Percentiles rank a stretch among this genome's conserved stretches.
These are phyloP conservation scores for Calonectria hongkongensis DNA, from an alignment of 2,329 filamentous ascomycete genomes.

Conservation along the genomic window DNA sequence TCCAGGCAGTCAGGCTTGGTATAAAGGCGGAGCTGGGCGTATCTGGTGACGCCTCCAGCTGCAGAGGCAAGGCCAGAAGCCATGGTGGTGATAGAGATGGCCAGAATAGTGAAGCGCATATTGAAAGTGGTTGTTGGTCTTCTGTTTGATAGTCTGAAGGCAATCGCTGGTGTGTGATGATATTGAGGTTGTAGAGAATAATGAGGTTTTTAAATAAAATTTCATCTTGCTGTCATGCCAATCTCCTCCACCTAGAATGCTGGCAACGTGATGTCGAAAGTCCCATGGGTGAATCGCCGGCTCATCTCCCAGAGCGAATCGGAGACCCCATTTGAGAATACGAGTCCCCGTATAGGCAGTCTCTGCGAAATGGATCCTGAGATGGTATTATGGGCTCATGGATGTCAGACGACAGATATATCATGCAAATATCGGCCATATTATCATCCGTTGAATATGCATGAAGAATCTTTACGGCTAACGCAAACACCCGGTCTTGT, in stretches of 20 bases:
- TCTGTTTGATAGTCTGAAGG: neutral
- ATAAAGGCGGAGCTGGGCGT: constrained; percentile 25
- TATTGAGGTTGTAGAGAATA: too few relatives aligned
- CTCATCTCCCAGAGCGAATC: neutral
- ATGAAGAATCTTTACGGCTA: too few relatives aligned
- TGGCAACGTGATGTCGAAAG: too few relatives aligned
- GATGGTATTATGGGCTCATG: neutral
- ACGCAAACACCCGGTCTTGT: too few relatives aligned
- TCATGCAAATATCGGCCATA: neutral
- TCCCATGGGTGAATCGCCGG: too few relatives aligned
- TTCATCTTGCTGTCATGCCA: too few relatives aligned
- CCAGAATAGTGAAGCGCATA: constrained; percentile 28
- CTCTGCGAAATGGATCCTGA: neutral
- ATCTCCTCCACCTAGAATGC: too few relatives aligned
- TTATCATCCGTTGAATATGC: neutral
- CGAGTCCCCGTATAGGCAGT: neutral
- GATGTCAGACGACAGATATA: neutral
- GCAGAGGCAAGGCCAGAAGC: neutral
- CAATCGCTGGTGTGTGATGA: neutral
- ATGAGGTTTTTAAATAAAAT: neutral
- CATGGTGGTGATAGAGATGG: neutral
- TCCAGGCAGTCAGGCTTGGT: constrained; percentile 23
- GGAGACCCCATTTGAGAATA: neutral
- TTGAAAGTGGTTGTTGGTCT: constrained; percentile 1
- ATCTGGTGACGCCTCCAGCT: constrained; percentile 20